Percentiles rank a stretch among this genome's conserved stretches.
Evolutionary conservation across 176 grass and related monocot genomes (phyloP).

Genomic region (Metroxylon sagu): DNA sequence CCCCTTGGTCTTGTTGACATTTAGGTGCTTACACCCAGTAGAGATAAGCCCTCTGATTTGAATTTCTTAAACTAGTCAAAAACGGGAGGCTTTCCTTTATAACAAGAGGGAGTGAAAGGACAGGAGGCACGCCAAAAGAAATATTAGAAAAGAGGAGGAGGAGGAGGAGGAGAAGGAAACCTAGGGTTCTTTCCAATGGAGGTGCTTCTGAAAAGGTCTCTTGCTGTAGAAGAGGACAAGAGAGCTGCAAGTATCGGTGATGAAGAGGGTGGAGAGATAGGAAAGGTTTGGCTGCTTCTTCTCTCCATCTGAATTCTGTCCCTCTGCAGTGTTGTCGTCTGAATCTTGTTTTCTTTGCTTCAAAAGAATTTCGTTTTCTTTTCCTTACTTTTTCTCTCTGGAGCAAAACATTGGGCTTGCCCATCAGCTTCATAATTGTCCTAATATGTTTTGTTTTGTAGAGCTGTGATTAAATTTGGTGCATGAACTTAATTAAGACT

Average conservation of each 20-base stretch:
- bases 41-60: slow-evolving; percentile 46
- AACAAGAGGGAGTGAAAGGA: slow-evolving; percentile 11
- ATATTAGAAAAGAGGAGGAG: slow-evolving; percentile 10
- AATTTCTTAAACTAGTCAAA: slow-evolving; percentile 51
- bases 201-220: slow-evolving; percentile 17
- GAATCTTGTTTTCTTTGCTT: too few species aligned
- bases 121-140: slow-evolving; percentile 14
- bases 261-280: too few species aligned
- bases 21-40: slow-evolving; percentile 25
- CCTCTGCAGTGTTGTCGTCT: too few species aligned
- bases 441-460: too few species aligned
- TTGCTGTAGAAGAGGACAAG: slow-evolving; percentile 20
- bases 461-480: too few species aligned
- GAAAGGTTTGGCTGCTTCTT: too few species aligned
- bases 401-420: too few species aligned
- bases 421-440: too few species aligned
- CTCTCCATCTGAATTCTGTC: too few species aligned
- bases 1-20: slow-evolving; percentile 11
- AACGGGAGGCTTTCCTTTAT: slow-evolving; percentile 23
- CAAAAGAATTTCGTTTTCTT: too few species aligned
- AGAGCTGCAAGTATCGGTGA: background rate
- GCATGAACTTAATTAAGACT: too few species aligned
- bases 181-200: slow-evolving; percentile 4
- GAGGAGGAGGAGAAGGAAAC: background rate
- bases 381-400: too few species aligned